Evolutionary conservation across 1,284 basidiomycete species (phyloP).

Genomic region (Puccinia polysora): DNA sequence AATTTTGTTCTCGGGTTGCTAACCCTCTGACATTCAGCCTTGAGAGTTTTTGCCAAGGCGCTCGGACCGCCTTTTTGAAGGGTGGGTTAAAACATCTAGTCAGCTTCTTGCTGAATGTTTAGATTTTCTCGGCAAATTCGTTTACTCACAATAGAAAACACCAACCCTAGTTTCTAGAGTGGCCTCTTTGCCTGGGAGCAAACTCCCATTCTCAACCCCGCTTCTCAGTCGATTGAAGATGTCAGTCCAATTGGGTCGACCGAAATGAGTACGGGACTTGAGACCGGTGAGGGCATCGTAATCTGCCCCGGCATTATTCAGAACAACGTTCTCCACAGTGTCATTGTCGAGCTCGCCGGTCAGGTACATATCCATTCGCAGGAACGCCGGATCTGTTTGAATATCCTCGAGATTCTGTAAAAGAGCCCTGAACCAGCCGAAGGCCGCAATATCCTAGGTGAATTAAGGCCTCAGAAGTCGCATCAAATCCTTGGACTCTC

Average conservation of each 20-base stretch:
- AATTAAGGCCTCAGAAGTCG: not conserved
- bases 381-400: constrained; percentile 69
- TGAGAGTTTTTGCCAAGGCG: constrained; percentile 67
- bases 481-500: not conserved
- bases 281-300: constrained; percentile 80
- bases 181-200: constrained; percentile 68
- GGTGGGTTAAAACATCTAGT: constrained; percentile 1
- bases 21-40: constrained; percentile 63
- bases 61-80: constrained; percentile 55
- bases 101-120: not conserved
- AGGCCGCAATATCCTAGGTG: constrained; percentile 58
- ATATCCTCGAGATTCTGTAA: constrained; percentile 77
- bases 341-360: constrained; percentile 78
- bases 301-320: constrained; percentile 60
- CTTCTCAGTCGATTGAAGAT: constrained; percentile 68
- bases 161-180: constrained; percentile 75
- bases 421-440: constrained; percentile 85
- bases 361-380: constrained; percentile 81
- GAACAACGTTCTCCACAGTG: constrained; percentile 81
- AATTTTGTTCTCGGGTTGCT: constrained; percentile 63
- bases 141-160: constrained; percentile 54
- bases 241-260: constrained; percentile 75
- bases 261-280: constrained; percentile 76
- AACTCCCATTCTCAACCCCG: constrained; percentile 71
- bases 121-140: not conserved